phyloP scores from a whole-genome alignment of 2,329 filamentous ascomycete species.

The Rugonectria rugulosa region DNA sequence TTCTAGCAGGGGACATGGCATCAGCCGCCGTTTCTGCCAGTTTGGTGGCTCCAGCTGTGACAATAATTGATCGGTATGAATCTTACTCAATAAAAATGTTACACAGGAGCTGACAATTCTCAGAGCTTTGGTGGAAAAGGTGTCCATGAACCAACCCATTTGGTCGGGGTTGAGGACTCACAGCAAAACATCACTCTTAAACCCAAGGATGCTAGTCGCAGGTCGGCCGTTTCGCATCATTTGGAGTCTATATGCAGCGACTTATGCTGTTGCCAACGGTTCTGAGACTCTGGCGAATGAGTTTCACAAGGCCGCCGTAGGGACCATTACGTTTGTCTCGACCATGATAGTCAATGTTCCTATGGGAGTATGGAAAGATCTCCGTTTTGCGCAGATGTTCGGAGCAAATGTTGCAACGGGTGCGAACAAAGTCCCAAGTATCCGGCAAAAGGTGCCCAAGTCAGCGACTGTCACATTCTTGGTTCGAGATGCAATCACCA shows the following conservation, averaged over 20 bases:
- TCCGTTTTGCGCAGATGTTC: conserved; percentile 41
- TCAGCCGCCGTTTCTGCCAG: conserved; percentile 39
- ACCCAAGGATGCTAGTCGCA: conserved; percentile 36
- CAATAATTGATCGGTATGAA: conserved; percentile 39
- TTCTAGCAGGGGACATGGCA: conserved; percentile 34
- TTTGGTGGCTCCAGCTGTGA: conserved; percentile 38
- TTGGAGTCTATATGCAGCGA: conserved; percentile 41
- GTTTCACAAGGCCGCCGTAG: conserved; percentile 35
- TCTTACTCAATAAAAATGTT: neutral
- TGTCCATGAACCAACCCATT: conserved; percentile 29
- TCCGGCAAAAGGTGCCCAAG: conserved; percentile 26
- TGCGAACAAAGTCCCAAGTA: conserved; percentile 10
- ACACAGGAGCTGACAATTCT: neutral
- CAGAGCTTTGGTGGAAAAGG: conserved; percentile 35
- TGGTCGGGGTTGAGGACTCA: conserved; percentile 24
- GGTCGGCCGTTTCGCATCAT: conserved; percentile 37
- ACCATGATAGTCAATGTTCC: conserved; percentile 44
- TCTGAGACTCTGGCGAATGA: conserved; percentile 38
- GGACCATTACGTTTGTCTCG: conserved; percentile 36
- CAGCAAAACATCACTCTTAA: conserved; percentile 22
- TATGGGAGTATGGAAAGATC: conserved; percentile 42
- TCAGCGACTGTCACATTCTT: conserved; percentile 39
- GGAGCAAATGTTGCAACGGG: conserved; percentile 21
- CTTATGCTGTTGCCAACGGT: conserved; percentile 39
- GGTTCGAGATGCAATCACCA: conserved; percentile 41